phyloP scores from a whole-genome alignment of 257 asterid genomes.

The Nicotiana otophora region DNA sequence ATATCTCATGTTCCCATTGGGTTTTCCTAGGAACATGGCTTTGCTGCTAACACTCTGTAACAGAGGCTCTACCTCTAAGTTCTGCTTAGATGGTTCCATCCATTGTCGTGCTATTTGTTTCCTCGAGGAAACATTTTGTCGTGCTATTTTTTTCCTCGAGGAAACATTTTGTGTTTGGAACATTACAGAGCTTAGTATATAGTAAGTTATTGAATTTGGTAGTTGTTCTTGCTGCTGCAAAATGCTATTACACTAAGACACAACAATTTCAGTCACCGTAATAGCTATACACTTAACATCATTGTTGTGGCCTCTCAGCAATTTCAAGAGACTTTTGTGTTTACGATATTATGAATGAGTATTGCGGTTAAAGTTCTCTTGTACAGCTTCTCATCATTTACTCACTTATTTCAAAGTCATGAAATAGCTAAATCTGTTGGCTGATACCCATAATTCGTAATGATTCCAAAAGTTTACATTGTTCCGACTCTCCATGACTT shows the following conservation, averaged over 20 bases:
- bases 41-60: not conserved
- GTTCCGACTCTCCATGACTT: not conserved
- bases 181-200: not conserved
- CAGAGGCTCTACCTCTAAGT: not conserved
- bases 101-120: not conserved
- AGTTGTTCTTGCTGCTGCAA: not conserved
- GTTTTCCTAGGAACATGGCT: not conserved
- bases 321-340: not conserved
- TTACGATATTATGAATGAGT: not conserved
- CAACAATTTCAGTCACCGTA: not conserved
- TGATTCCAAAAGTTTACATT: not conserved
- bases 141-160: not conserved
- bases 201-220: not conserved
- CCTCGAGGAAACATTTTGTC: not conserved
- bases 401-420: not conserved
- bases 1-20: not conserved
- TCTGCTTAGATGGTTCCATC: not conserved
- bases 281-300: not conserved
- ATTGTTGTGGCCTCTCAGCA: not conserved
- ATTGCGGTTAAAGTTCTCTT: not conserved
- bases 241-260: not conserved
- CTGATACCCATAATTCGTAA: not conserved
- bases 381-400: not conserved
- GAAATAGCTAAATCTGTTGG: not conserved
- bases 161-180: conserved; percentile 1